phyloP scores from a whole-genome alignment of 2,329 filamentous ascomycete genomes.

The Ophiosphaerella herpotricha region DNA sequence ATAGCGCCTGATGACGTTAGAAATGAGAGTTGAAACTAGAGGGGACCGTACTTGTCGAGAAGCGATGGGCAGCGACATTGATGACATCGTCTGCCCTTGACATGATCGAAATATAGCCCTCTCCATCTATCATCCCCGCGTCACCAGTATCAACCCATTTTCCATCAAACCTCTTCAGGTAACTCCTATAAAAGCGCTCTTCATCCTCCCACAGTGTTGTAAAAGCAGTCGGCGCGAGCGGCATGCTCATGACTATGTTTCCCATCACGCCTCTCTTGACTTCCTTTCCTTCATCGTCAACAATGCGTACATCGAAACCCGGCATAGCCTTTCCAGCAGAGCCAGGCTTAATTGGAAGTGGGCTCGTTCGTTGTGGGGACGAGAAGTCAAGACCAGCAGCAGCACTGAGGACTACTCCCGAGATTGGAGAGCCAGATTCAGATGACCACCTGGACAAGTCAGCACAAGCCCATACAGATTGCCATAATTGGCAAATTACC shows the following conservation, averaged over 20 bases:
- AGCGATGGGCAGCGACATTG: conserved; percentile 91
- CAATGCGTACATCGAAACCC: conserved; percentile 83
- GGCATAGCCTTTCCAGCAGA: conserved; percentile 91
- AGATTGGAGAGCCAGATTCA: conserved; percentile 71
- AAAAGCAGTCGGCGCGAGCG: conserved; percentile 84
- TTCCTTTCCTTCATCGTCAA: conserved; percentile 78
- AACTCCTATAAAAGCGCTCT: conserved; percentile 82
- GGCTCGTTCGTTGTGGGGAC: conserved; percentile 48
- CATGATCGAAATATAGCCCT: conserved; percentile 69
- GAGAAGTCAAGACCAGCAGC: conserved; percentile 61
- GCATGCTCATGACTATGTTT: conserved; percentile 84
- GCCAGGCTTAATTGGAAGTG: conserved; percentile 74
- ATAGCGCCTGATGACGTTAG: conserved; percentile 66
- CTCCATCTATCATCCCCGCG: conserved; percentile 80
- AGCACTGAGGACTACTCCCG: conserved; percentile 67
- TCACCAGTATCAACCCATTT: conserved; percentile 92
- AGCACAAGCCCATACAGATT: no score
- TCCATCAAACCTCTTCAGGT: conserved; percentile 79
- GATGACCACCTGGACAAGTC: conserved; percentile 60
- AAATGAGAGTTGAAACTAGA: neutral
- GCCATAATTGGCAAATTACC: conserved; percentile 41
- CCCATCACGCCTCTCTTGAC: conserved; percentile 77
- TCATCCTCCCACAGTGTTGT: conserved; percentile 86
- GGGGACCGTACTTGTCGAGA: conserved; percentile 72
- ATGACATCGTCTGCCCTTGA: conserved; percentile 80